A percentile compares a stretch with the other conserved stretches of the same genome.
Evolutionary conservation across 2,329 filamentous ascomycete species (phyloP).

Genomic region (Pseudocercospora pini-densiflorae): DNA sequence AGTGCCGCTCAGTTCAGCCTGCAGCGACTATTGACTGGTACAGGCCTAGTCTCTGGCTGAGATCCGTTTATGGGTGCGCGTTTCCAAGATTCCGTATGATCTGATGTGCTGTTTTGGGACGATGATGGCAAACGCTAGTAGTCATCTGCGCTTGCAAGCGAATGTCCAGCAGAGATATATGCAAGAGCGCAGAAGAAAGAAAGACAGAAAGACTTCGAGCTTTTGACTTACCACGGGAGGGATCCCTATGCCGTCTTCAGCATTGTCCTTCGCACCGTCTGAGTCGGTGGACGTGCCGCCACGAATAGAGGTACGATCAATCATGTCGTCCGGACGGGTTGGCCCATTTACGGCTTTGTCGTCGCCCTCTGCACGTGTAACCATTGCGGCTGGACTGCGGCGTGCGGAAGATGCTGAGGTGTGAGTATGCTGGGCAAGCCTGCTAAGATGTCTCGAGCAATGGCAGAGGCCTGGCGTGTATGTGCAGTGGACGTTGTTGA

Average conservation of each 20-base stretch:
- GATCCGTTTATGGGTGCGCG: not conserved
- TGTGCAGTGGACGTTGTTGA: not conserved
- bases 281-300: not conserved
- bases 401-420: too few species aligned
- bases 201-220: not conserved
- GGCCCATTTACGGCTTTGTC: not conserved
- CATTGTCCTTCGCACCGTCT: not conserved
- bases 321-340: not conserved
- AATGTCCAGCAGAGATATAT: not conserved
- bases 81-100: not conserved
- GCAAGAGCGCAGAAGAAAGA: not conserved
- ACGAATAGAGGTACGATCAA: not conserved
- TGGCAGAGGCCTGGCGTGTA: not conserved
- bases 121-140: not conserved
- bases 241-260: not conserved
- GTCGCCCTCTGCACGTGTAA: not conserved
- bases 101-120: not conserved
- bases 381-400: not conserved
- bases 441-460: not conserved
- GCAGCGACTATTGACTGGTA: slow-evolving; percentile 22
- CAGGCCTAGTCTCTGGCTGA: slow-evolving; percentile 5
- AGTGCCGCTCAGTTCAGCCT: slow-evolving; percentile 28
- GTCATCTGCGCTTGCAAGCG: not conserved
- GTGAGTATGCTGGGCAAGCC: too few species aligned
- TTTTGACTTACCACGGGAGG: not conserved